Percentiles rank a stretch among this genome's conserved stretches.
These are phyloP conservation scores for Colletotrichum endophyticum DNA, from an alignment of 2,329 filamentous ascomycete species.

Conservation along the genomic window DNA sequence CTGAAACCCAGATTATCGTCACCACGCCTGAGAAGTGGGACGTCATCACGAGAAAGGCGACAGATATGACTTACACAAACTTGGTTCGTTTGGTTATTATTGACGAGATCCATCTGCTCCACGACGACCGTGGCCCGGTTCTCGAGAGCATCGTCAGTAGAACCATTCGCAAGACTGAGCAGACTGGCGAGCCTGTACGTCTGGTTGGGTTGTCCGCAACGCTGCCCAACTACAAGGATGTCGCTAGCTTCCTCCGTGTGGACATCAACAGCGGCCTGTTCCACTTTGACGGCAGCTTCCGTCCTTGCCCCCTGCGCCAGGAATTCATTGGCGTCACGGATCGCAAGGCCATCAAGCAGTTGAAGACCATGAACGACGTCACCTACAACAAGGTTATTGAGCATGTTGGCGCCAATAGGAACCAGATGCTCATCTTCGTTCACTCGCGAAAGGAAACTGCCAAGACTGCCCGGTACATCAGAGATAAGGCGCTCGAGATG, in stretches of 20 bases:
- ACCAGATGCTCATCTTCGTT: slow-evolving; percentile 99
- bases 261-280: slow-evolving; percentile 86
- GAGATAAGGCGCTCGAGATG: slow-evolving; percentile 95
- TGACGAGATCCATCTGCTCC: slow-evolving; percentile 96
- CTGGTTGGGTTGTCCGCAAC: slow-evolving; percentile 94
- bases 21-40: slow-evolving; percentile 99
- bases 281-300: slow-evolving; percentile 93
- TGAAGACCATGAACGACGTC: slow-evolving; percentile 99
- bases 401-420: slow-evolving; percentile 89
- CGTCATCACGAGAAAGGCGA: slow-evolving; percentile 97
- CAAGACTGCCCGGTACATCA: slow-evolving; percentile 94
- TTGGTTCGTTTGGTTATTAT: slow-evolving; percentile 96
- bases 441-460: slow-evolving; percentile 98
- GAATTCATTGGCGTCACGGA: slow-evolving; percentile 98
- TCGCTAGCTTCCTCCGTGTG: slow-evolving; percentile 92
- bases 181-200: slow-evolving; percentile 91
- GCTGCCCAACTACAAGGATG: slow-evolving; percentile 94
- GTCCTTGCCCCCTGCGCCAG: slow-evolving; percentile 92
- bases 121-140: slow-evolving; percentile 96
- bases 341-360: slow-evolving; percentile 97
- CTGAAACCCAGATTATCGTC: slow-evolving; percentile 97
- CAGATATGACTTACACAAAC: slow-evolving; percentile 95
- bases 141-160: slow-evolving; percentile 95
- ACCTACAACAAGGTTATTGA: slow-evolving; percentile 98
- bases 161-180: slow-evolving; percentile 90